Percentiles rank a stretch among this genome's conserved stretches.
These are phyloP conservation scores for Rosa hybrid DNA, from an alignment of 331 rosid genomes.

Conservation along the genomic window DNA sequence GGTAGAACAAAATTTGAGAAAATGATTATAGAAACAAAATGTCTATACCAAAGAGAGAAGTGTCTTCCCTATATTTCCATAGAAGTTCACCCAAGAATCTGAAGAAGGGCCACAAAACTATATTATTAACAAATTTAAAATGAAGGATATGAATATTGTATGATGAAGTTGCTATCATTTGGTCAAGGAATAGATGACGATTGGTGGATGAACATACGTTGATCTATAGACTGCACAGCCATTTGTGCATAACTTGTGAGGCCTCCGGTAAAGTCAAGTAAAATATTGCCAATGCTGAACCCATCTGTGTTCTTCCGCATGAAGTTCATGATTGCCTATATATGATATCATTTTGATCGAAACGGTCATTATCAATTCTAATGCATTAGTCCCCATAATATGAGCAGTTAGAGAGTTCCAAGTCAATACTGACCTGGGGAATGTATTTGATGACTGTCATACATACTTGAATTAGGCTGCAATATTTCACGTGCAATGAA, in stretches of 20 bases:
- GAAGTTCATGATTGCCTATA: slow-evolving; percentile 80
- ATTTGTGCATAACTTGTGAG: slow-evolving; percentile 68
- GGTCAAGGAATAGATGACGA: slow-evolving; percentile 28
- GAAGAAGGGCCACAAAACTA: slow-evolving; percentile 21
- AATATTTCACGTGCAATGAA: slow-evolving; percentile 20
- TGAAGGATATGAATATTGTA: slow-evolving; percentile 8
- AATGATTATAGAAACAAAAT: not conserved
- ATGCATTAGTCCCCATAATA: not conserved
- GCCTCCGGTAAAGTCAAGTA: slow-evolving; percentile 81
- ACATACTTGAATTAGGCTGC: slow-evolving; percentile 87
- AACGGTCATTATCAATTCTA: not conserved
- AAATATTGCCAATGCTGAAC: slow-evolving; percentile 75
- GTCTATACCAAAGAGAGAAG: slow-evolving; percentile 76
- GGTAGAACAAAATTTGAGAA: not conserved
- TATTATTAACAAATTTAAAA: not conserved
- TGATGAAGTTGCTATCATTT: slow-evolving; percentile 5
- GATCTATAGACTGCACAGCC: slow-evolving; percentile 84
- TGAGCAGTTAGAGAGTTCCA: not conserved
- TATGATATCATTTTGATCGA: slow-evolving; percentile 1
- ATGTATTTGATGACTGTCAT: slow-evolving; percentile 78
- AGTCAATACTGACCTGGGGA: slow-evolving; percentile 65
- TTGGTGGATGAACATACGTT: slow-evolving; percentile 60
- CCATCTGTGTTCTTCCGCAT: slow-evolving; percentile 81
- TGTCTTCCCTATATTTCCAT: slow-evolving; percentile 80
- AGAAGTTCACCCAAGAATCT: slow-evolving; percentile 96